Base-by-base conservation (phyloP, 106 monocot species). In the Dendrobium chrysotoxum region DNA sequence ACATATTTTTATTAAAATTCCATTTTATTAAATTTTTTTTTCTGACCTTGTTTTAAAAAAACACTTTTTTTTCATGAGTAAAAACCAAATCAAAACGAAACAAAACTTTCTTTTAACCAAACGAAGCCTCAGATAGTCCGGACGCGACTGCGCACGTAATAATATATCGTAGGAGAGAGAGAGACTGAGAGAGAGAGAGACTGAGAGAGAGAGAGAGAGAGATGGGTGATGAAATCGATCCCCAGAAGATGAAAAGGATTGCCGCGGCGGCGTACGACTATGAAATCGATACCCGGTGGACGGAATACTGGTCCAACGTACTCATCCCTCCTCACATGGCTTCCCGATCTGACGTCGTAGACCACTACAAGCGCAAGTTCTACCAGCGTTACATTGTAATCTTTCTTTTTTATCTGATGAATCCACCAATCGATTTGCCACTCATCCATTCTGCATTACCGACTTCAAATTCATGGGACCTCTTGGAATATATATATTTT, bases 321-420 rank as follows among this genome's bases (percentile, higher is more conserved):
- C 85, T 90, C 85, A 85, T 95, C 76, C 95, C 95, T 28, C 92
- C 92, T 1, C 84, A 88, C 72, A 84, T 92, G 88, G 81, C 87
- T 45, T 79, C 89, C 71, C 81, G 85, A 64, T 72, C 92, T 72
- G 86, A 86, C 78, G 85, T 92, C 26, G 80, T 85, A 35, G 88
- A 84, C 41, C 90, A 92, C 87, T 90, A 83, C 82, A 92, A 95
- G 90, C 92, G 83, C 85, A 94, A 94, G 89, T 94, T 94, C 90
- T 95, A 88, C 84, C 88, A 88, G 82, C 88, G 88, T 20, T 88
- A 72, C 87, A 86, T 90, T 82, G 95, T 92, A 72, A 77, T 40
- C 0, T 39, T 40, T 28, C 18, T 20, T 41, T 28, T 40, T 41
- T 74, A 42, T 74, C 42, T 8, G 41, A 70, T 70, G n/a, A 61